A percentile compares a stretch with the other conserved stretches of the same genome.
These are phyloP conservation scores for Oidiodendron maius DNA, from an alignment of 495 filamentous ascomycete species.

Conservation along the genomic window DNA sequence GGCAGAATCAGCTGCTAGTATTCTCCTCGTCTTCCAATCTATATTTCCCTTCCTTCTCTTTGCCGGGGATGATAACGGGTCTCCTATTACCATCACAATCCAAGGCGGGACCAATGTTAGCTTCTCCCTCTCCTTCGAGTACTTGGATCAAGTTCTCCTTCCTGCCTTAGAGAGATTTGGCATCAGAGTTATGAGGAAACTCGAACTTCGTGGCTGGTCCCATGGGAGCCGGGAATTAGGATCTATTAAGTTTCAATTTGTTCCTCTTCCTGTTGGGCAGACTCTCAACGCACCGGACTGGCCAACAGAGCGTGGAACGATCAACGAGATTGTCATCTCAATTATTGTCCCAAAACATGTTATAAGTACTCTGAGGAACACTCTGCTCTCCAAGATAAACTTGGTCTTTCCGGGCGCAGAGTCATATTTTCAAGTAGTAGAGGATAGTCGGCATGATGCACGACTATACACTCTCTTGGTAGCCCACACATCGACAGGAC, in stretches of 20 bases:
- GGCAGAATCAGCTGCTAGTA: conserved; percentile 41
- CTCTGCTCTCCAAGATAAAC: conserved; percentile 30
- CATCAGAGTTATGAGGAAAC: conserved; percentile 45
- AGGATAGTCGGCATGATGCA: conserved; percentile 54
- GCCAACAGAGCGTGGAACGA: conserved; percentile 32
- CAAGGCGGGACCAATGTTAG: conserved; percentile 75
- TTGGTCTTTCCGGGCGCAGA: conserved; percentile 39
- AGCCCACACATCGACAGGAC: conserved; percentile 54
- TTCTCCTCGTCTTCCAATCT: conserved; percentile 75
- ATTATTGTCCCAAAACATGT: conserved; percentile 43
- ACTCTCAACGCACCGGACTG: conserved; percentile 39
- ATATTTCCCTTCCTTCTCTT: conserved; percentile 73
- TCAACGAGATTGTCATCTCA: conserved; percentile 56
- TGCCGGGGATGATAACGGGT: conserved; percentile 33
- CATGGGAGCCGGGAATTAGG: conserved; percentile 51
- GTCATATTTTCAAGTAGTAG: conserved; percentile 39
- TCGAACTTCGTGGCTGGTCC: conserved; percentile 64
- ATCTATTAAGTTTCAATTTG: conserved; percentile 50
- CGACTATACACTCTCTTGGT: conserved; percentile 70
- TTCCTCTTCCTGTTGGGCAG: conserved; percentile 39
- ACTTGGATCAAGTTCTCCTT: conserved; percentile 66
- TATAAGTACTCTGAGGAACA: conserved; percentile 32
- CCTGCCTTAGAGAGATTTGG: conserved; percentile 63
- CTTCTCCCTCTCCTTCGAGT: conserved; percentile 69
- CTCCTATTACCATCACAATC: conserved; percentile 52